Conservation (phyloP, 1,139 yeast species). For the Yamadazyma friedrichii region DNA sequence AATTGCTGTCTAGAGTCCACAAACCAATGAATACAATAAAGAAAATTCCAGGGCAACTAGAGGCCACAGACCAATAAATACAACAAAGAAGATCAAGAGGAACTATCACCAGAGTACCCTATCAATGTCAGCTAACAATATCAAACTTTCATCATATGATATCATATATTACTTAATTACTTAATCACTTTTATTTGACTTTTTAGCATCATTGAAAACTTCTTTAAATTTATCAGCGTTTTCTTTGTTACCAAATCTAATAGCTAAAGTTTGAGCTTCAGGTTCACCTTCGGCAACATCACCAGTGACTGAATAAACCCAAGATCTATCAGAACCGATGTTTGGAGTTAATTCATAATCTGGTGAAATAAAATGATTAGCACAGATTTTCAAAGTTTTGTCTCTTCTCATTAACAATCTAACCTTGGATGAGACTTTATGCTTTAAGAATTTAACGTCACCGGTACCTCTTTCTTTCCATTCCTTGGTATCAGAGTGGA, state of each 20-base stretch:
- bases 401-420: conserved; percentile 98
- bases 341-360: conserved; percentile 87
- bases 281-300: conserved; percentile 96
- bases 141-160: too few species aligned
- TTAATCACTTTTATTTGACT: conserved; percentile 13
- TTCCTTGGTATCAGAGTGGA: conserved; percentile 78
- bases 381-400: conserved; percentile 96
- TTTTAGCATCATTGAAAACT: conserved; percentile 55
- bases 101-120: too few species aligned
- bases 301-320: conserved; percentile 96
- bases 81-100: too few species aligned
- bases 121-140: too few species aligned
- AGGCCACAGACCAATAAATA: too few species aligned
- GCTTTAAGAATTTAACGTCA: conserved; percentile 92
- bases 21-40: too few species aligned
- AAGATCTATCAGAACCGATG: conserved; percentile 95
- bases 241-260: conserved; percentile 95
- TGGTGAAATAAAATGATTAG: conserved; percentile 87
- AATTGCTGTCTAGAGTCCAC: too few species aligned
- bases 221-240: conserved; percentile 96
- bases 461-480: conserved; percentile 99
- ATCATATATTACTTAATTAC: not conserved
- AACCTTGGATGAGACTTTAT: conserved; percentile 75
- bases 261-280: conserved; percentile 95
- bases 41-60: too few species aligned